phyloP scores from a whole-genome alignment of 768 basidiomycete species.

The Sarcodon sp. region DNA sequence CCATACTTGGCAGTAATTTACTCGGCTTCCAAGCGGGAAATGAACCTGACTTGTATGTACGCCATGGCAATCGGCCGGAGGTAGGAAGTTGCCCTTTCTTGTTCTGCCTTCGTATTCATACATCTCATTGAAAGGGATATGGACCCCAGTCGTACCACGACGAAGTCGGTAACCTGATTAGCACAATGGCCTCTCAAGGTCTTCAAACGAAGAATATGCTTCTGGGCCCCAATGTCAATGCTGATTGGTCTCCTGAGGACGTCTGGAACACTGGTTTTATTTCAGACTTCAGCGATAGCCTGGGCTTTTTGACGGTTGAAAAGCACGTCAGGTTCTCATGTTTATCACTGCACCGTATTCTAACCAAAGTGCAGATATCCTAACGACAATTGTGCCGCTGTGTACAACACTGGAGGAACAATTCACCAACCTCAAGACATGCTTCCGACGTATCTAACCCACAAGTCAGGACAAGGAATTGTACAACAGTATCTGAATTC shows the following conservation, averaged over 20 bases:
- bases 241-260: constrained; percentile 18
- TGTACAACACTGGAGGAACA: constrained; percentile 13
- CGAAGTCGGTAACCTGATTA: background rate
- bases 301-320: constrained; percentile 27
- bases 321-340: constrained; percentile 12
- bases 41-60: constrained; percentile 39
- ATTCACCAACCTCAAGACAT: constrained; percentile 20
- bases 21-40: constrained; percentile 43
- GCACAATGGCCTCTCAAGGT: constrained; percentile 3
- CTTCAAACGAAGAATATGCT: constrained; percentile 11
- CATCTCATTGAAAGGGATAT: background rate
- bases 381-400: constrained; percentile 19
- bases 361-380: constrained; percentile 21
- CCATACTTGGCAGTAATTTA: constrained; percentile 28
- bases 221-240: constrained; percentile 18
- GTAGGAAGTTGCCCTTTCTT: background rate
- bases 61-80: constrained; percentile 19
- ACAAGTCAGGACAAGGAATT: constrained; percentile 22
- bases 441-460: constrained; percentile 30
- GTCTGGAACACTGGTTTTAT: constrained; percentile 20
- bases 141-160: background rate
- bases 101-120: background rate
- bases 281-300: constrained; percentile 14
- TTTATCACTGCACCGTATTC: background rate
- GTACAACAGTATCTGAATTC: constrained; percentile 24